Conservation (phyloP, 805 yeast genomes). For the Yarrowia osloensis region DNA sequence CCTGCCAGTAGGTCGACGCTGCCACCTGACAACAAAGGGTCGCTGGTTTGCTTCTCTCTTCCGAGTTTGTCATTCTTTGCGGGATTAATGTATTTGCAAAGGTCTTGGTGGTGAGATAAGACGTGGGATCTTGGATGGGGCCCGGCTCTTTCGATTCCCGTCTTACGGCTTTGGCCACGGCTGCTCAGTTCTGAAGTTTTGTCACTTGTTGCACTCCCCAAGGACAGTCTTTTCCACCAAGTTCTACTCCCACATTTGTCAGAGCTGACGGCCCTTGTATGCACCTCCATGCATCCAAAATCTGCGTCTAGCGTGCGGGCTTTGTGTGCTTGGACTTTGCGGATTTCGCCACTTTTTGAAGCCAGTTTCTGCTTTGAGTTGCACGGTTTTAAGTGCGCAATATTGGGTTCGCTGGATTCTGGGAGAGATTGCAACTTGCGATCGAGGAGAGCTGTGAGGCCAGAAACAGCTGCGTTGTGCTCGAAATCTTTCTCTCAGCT, state of each 20-base stretch:
- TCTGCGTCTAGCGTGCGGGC: background rate
- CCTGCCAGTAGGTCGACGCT: background rate
- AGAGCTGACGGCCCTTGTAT: background rate
- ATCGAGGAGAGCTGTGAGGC: too few relatives aligned
- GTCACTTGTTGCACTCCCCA: background rate
- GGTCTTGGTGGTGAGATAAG: too few relatives aligned
- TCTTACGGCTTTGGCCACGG: too few relatives aligned
- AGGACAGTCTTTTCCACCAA: background rate
- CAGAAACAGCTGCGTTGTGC: too few relatives aligned
- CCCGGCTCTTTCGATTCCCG: too few relatives aligned
- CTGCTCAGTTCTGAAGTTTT: too few relatives aligned
- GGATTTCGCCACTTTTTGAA: constrained; percentile 9
- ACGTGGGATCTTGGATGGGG: too few relatives aligned
- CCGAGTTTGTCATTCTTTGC: constrained; percentile 25
- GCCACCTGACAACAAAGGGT: background rate
- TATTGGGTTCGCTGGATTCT: background rate
- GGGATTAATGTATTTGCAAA: background rate
- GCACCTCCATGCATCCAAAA: background rate
- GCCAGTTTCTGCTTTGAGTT: background rate
- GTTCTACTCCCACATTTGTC: background rate
- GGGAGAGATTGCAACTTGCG: too few relatives aligned
- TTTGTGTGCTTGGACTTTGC: background rate
- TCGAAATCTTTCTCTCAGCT: too few relatives aligned
- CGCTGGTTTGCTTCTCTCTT: constrained; percentile 8
- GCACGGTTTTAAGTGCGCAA: constrained; percentile 14